These are phyloP conservation scores for Phytophthora tubulina DNA, from an alignment of 352 stramenopile species.

Conservation along the genomic window DNA sequence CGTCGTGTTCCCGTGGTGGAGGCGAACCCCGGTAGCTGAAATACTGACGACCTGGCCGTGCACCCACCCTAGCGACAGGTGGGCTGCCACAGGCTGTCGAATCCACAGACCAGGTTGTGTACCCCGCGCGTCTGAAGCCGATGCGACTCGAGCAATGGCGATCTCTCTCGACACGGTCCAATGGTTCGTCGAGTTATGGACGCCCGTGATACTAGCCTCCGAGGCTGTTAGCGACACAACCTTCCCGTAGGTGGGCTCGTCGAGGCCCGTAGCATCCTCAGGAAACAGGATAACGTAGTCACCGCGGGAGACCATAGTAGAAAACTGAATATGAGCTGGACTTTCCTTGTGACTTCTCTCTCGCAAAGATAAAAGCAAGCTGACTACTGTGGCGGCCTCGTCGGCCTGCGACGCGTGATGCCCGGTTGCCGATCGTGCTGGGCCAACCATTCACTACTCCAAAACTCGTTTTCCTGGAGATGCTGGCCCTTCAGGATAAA, in stretches of 20 bases:
- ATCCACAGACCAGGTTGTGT: not conserved
- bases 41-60: not conserved
- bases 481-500: not conserved
- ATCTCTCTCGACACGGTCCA: too few species aligned
- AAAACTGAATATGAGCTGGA: not conserved
- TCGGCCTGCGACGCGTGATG: not conserved
- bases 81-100: not conserved
- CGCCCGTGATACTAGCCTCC: too few species aligned
- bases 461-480: not conserved
- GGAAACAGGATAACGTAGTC: not conserved
- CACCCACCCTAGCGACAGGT: not conserved
- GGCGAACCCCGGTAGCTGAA: not conserved
- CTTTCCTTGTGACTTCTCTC: not conserved
- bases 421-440: not conserved
- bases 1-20: not conserved
- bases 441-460: not conserved
- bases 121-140: not conserved
- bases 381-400: not conserved
- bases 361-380: not conserved
- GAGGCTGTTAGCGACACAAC: too few species aligned
- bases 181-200: too few species aligned
- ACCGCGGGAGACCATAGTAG: not conserved
- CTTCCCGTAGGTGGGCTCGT: not conserved
- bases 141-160: not conserved
- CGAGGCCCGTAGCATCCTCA: not conserved